Base-by-base conservation (phyloP, 2,329 filamentous ascomycete species). In the Penicillium palitans region DNA sequence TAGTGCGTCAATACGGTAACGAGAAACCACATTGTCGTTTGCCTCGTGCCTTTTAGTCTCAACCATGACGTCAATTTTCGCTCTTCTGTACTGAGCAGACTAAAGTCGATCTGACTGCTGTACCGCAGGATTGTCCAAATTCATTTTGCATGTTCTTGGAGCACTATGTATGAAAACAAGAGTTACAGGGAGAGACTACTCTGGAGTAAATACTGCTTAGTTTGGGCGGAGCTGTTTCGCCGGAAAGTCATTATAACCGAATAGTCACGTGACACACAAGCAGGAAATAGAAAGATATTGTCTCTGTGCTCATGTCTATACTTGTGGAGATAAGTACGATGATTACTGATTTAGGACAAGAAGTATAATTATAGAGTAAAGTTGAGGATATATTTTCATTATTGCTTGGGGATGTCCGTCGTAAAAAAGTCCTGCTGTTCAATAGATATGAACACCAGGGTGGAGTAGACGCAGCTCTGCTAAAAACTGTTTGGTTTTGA, bases 401-500 rank as follows among this genome's bases (percentile, higher is more conserved):
- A 15, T 21, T 17, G 19, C 6, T n/a, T 25, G 24, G 57, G 13
- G 61, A 78, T 78, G 76, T 79, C 68, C 76, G 76, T 78, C 76
- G 70, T 75, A 72, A 72, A 76, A 73, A 74, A 78, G 76, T 78
- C 76, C 77, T 76, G 70, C 70, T 66, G 72, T 70, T 71, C 74
- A 67, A 77, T 66, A 37, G 58, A 69, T 53, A 57, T 67, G 68
- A 76, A 72, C 72, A 75, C 73, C 74, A 78, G 77, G 77, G 77
- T 79, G 77, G 77, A 79, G 76, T 77, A 78, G 76, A 79, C 77
- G 77, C 76, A 75, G 76, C 70, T 68, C 76, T 79, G 77, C 77
- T 79, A 78, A 77, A 78, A 78, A 76, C 76, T 75, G 76, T 72
- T 73, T 73, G 70, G 73, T 72, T 76, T 79, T 75, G 73, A 71